Base-by-base conservation (phyloP, 305 asterid genomes). In the Ilex paraguariensis region DNA sequence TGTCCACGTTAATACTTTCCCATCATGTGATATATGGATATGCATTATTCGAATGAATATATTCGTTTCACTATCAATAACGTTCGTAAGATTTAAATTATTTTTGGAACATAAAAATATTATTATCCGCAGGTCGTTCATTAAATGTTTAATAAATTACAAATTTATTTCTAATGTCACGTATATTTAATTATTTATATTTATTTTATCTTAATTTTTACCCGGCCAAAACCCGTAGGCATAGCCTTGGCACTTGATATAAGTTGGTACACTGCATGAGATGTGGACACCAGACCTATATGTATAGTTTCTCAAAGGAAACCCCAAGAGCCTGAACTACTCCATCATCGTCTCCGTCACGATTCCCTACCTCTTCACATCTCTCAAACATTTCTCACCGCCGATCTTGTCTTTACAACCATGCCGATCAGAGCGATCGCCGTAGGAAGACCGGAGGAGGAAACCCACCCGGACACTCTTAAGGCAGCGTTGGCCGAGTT, bases 401-500 rank as follows among this genome's bases (percentile, higher is more conserved):
- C 13, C 49, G 49, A 44, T 44, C 13, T 6, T 7, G 10, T 0
- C 8, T 7, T 1, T 44, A 7, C 49, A 63, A 46, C 2, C 58
- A 57, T n/a, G 50, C 53, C 61, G 61, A 16, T 54, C 54, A 5
- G 28, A 15, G 15, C 39, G 28, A 40, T 64, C 13, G 40, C 61
- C 15, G 42, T 64, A 4, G 54, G 61, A 6, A 40, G 30, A 12
- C 13, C 40, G 42, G 54, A 17, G 54, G 61, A 64, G 39, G 68
- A 13, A 16, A 16, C 13, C 10, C 31, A 28, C 28, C 65, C 60
- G 7, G 60, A 31, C 31, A 59, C 32, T 6, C 13, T 66, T 7
- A 66, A 66, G 54, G 71, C 71, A 8, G 65, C 65, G 44, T 10
- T 66, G 31, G 65, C 71, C 1, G 71, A 66, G 65, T 66, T 66